phyloP scores from a whole-genome alignment of 495 filamentous ascomycete genomes.

The Tuber melanosporum region DNA sequence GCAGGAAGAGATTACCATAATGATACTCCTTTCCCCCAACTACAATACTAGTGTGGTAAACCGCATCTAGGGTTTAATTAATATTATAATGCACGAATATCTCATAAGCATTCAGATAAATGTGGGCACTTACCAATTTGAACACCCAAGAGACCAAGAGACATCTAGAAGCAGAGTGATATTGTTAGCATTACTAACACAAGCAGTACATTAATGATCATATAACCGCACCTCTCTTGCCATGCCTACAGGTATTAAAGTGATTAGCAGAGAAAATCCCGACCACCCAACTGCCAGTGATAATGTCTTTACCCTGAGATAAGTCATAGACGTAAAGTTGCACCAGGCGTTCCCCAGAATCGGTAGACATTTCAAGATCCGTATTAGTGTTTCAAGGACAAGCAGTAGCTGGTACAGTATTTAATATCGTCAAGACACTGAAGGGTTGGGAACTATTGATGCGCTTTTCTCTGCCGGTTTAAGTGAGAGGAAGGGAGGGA shows the following conservation, averaged over 20 bases:
- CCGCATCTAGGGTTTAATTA: constrained; percentile 53
- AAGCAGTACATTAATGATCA: not conserved
- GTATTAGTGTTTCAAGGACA: not conserved
- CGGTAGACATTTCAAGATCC: constrained; percentile 19
- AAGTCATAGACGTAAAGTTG: constrained; percentile 92
- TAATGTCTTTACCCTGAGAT: constrained; percentile 53
- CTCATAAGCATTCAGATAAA: not conserved
- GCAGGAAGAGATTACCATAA: constrained; percentile 49
- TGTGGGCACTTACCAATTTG: constrained; percentile 18
- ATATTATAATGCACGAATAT: not conserved
- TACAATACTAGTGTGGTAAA: constrained; percentile 87
- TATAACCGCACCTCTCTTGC: constrained; percentile 44
- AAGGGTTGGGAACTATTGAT: not conserved
- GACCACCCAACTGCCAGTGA: not conserved
- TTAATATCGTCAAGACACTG: not conserved
- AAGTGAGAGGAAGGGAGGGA: not conserved
- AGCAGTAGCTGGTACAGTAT: not conserved
- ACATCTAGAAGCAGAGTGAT: constrained; percentile 47
- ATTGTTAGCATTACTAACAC: constrained; percentile 48
- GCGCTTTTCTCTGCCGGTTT: not conserved
- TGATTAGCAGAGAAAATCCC: not conserved
- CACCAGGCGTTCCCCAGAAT: constrained; percentile 45
- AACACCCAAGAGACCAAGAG: constrained; percentile 42
- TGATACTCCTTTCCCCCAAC: constrained; percentile 70
- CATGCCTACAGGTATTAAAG: constrained; percentile 38